Percentiles rank a stretch among this genome's conserved stretches.
Conservation (phyloP, 2,329 filamentous ascomycete species). For the Allantophomopsis cytisporea region DNA sequence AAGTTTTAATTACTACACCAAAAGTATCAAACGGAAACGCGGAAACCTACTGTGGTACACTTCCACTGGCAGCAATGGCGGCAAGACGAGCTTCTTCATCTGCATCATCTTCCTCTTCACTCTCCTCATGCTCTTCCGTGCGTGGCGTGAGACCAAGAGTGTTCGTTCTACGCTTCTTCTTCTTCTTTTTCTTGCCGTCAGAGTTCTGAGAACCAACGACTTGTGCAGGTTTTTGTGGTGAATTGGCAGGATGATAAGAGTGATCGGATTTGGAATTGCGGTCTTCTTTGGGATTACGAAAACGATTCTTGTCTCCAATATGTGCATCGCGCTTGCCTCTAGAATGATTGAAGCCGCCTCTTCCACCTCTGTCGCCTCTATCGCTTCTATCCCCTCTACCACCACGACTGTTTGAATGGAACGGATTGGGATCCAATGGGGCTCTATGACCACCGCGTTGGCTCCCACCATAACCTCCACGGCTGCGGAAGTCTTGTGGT, state of each 20-base stretch:
- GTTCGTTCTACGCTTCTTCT: constrained; percentile 61
- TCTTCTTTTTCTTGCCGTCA: constrained; percentile 28
- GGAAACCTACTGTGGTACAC: constrained; percentile 20
- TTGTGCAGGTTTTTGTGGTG: constrained; percentile 35
- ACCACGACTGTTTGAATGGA: constrained; percentile 7
- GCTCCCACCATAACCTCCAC: too few relatives aligned
- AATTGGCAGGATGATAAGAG: constrained; percentile 16
- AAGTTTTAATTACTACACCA: constrained; percentile 9
- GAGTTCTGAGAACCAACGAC: constrained; percentile 23
- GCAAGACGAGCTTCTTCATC: constrained; percentile 41
- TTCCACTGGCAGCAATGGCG: constrained; percentile 18
- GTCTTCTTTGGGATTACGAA: constrained; percentile 5
- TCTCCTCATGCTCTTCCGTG: constrained; percentile 35
- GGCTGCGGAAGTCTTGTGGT: constrained; percentile 17
- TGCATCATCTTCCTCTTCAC: constrained; percentile 52
- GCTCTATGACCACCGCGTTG: constrained; percentile 16
- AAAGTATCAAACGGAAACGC: background rate
- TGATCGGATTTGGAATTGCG: constrained; percentile 5
- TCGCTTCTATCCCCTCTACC: too few relatives aligned
- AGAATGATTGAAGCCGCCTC: constrained; percentile 23
- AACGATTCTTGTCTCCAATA: constrained; percentile 20
- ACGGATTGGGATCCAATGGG: constrained; percentile 18
- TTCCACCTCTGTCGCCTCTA: constrained; percentile 11
- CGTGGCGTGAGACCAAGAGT: constrained; percentile 56
- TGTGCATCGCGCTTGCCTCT: constrained; percentile 20